Base-by-base conservation (phyloP, 768 basidiomycete genomes). In the Mycena haematopus region DNA sequence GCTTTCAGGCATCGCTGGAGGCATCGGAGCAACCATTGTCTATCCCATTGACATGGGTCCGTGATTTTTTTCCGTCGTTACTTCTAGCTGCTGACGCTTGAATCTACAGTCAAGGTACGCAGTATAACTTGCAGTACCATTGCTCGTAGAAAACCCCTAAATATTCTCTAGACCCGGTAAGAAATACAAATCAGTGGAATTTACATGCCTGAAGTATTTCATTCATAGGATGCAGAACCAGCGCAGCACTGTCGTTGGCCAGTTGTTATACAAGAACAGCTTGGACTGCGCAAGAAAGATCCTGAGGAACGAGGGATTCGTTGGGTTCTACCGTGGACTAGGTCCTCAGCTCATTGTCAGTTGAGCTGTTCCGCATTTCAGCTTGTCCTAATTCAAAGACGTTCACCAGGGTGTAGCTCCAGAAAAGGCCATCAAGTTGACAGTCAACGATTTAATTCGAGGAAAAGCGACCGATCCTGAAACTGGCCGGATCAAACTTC, bases 401-500 rank as follows among this genome's bases (percentile, higher is more conserved):
- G 38, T 15, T 35, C 50, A 55, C 31, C 65, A 96, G 94, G 95
- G 95, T 63, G 93, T 97, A 52, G 95, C 95, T 35, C 95, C 95
- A 13, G 95, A 97, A 76, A 97, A 97, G 79, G 97, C 97, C 13
- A 97, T 99, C 77, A 99, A 99, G 75, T 78, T 99, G 63, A 97
- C 97, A 2, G 91, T 99, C 51, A 99, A 98, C 78, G 96, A 97
- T 72, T 77, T 96, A 58, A 82, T 99, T 24, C 88, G 97, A 35
- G 81, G 85, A 25, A 84, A 86, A 53, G 88, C 89, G 11, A 96
- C 87, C 77, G 95, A 99, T 76, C 93, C 95, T 24, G 95, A 96
- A 75, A 99, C 97, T 11, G 97, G 97, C 14, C 85, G 94, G 57
- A 99, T 99, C 75, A 86, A 89, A 60, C 72, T 97, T n/a, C 69